A percentile compares a stretch with the other conserved stretches of the same genome.
phyloP scores from a whole-genome alignment of 495 filamentous ascomycete genomes.

The Thermochaetoides thermophila region DNA sequence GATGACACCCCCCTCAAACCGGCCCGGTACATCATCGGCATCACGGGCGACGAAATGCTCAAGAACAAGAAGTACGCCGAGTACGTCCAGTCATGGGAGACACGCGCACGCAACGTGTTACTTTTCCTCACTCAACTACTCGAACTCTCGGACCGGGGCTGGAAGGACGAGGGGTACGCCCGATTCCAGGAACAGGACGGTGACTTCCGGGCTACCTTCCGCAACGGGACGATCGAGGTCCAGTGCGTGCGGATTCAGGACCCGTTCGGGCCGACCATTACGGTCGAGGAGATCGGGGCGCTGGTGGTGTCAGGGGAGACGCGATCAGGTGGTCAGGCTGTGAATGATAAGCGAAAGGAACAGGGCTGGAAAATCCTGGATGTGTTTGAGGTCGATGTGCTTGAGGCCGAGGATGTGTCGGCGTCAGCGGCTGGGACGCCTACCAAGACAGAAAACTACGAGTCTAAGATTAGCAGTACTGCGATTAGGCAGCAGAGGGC shows the following conservation, averaged over 20 bases:
- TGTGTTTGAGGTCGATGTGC: slow-evolving; percentile 84
- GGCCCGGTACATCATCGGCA: slow-evolving; percentile 58
- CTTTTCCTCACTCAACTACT: slow-evolving; percentile 61
- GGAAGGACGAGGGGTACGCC: slow-evolving; percentile 15
- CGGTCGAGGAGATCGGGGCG: slow-evolving; percentile 60
- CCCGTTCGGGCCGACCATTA: slow-evolving; percentile 82
- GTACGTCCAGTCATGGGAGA: slow-evolving; percentile 61
- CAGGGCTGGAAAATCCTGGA: slow-evolving; percentile 64
- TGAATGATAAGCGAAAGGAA: slow-evolving; percentile 66
- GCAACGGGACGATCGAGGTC: slow-evolving; percentile 33
- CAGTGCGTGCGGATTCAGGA: slow-evolving; percentile 77
- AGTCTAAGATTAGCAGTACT: slow-evolving; percentile 82
- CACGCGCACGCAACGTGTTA: slow-evolving; percentile 50
- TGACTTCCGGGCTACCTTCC: slow-evolving; percentile 29
- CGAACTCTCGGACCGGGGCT: slow-evolving; percentile 29
- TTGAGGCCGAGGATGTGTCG: slow-evolving; percentile 49
- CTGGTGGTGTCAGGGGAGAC: slow-evolving; percentile 88
- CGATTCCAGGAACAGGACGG: slow-evolving; percentile 16
- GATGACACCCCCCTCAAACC: slow-evolving; percentile 10
- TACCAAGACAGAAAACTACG: slow-evolving; percentile 42
- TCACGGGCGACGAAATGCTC: slow-evolving; percentile 75
- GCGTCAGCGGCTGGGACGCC: slow-evolving; percentile 28
- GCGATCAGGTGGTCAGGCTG: slow-evolving; percentile 60
- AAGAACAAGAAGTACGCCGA: slow-evolving; percentile 79
- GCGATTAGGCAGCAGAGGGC: slow-evolving; percentile 38